A percentile compares a stretch with the other conserved stretches of the same genome.
phyloP scores from a whole-genome alignment of 2,329 filamentous ascomycete species.

The Penicillium sp. region DNA sequence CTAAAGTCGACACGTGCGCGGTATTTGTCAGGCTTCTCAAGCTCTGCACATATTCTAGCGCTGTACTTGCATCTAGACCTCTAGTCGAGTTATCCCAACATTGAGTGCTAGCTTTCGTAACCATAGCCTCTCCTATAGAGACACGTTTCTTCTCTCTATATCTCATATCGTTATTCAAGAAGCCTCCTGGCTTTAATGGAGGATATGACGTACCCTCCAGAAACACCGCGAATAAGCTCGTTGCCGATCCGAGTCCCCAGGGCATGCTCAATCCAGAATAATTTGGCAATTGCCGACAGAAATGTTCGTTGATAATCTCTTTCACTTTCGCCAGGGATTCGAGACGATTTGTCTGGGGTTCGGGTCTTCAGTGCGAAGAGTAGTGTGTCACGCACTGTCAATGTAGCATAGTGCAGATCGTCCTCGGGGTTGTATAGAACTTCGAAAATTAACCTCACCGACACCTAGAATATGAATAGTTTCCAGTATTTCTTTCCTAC shows the following conservation, averaged over 20 bases:
- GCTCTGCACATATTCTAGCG: constrained; percentile 72
- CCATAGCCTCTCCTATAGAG: constrained; percentile 76
- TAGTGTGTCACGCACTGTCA: constrained; percentile 75
- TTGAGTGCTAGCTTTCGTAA: constrained; percentile 67
- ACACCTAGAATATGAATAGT: neutral
- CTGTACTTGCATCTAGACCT: constrained; percentile 74
- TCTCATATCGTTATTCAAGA: neutral
- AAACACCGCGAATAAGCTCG: constrained; percentile 72
- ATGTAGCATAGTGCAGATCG: constrained; percentile 76
- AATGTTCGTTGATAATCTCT: constrained; percentile 65
- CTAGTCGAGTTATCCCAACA: constrained; percentile 79
- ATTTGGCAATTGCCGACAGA: constrained; percentile 68
- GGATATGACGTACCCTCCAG: constrained; percentile 54
- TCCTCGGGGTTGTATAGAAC: constrained; percentile 78
- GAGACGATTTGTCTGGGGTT: constrained; percentile 65
- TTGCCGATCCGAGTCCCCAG: constrained; percentile 75
- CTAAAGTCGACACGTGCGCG: constrained; percentile 62
- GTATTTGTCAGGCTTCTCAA: constrained; percentile 69
- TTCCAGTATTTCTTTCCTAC: constrained; percentile 17
- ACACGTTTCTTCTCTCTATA: constrained; percentile 72
- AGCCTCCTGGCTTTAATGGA: neutral
- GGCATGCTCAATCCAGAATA: constrained; percentile 74
- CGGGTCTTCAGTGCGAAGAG: constrained; percentile 72
- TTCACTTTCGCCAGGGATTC: constrained; percentile 65
- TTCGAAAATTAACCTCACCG: constrained; percentile 34